Conservation (phyloP, 129 eudicot genomes). For the Smallanthus sonchifolius region DNA sequence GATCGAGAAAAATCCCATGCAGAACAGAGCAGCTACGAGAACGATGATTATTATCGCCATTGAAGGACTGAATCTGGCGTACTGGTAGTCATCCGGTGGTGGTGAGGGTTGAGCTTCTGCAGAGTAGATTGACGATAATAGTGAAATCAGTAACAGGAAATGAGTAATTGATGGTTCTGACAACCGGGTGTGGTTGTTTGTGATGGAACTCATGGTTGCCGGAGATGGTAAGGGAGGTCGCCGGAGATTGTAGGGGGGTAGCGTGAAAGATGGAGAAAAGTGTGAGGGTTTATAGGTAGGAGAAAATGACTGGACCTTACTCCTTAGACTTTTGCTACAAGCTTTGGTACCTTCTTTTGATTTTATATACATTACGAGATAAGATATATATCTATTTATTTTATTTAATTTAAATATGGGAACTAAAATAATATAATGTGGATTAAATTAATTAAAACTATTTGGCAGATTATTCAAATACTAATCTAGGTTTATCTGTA, state of each 20-base stretch:
- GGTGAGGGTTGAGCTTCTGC: conserved; percentile 25
- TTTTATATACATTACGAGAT: neutral
- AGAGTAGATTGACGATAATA: neutral
- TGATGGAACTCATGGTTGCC: conserved; percentile 7
- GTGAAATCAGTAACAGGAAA: neutral
- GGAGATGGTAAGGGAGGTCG: neutral
- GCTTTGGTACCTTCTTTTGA: conserved; percentile 11
- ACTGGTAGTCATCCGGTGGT: neutral
- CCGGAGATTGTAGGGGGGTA: conserved; percentile 14
- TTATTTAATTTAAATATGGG: too few species aligned
- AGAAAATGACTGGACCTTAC: neutral
- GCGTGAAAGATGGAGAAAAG: neutral
- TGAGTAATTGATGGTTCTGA: neutral
- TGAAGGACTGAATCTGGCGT: conserved; percentile 1
- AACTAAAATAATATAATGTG: too few species aligned
- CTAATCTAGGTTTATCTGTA: too few species aligned
- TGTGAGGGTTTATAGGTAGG: conserved; percentile 14
- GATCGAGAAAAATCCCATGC: neutral
- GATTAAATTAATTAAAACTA: too few species aligned
- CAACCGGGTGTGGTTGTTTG: neutral
- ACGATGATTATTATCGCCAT: neutral
- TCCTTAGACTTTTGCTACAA: conserved; percentile 15
- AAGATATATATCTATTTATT: too few species aligned
- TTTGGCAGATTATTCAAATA: too few species aligned
- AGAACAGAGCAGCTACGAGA: neutral